Percentiles rank a stretch among this genome's conserved stretches.
phyloP scores from a whole-genome alignment of 495 filamentous ascomycete genomes.

The Penicillium crystallinum region DNA sequence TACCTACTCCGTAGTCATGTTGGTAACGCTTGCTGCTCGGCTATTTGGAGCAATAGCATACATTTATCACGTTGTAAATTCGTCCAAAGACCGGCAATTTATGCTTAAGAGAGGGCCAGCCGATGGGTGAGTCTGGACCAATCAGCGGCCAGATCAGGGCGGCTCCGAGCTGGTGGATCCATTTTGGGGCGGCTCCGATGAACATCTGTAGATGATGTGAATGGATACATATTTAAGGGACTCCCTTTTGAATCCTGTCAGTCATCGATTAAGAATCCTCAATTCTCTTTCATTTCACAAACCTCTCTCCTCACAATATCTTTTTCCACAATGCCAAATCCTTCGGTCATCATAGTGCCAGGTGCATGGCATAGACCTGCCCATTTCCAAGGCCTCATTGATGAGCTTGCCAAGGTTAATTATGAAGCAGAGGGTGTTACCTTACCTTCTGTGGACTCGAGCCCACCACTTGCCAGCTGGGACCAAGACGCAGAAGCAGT shows the following conservation, averaged over 20 bases:
- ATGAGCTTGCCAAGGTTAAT: constrained; percentile 21
- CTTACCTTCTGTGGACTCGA: constrained; percentile 25
- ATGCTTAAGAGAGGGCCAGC: no score
- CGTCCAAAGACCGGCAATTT: no score
- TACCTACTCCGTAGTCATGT: no score
- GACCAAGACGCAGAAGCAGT: constrained; percentile 24
- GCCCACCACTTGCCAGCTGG: constrained; percentile 24
- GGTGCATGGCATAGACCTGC: constrained; percentile 40
- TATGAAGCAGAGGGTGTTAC: constrained; percentile 27
- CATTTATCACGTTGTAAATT: no score
- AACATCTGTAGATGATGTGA: no score
- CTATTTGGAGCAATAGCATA: no score
- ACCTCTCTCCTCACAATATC: neutral
- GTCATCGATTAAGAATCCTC: no score
- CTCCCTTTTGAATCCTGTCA: no score
- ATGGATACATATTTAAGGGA: no score
- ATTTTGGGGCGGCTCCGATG: neutral
- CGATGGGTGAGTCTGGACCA: neutral
- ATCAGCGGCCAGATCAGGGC: neutral
- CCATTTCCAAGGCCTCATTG: constrained; percentile 32
- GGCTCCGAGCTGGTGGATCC: neutral
- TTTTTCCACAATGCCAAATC: constrained; percentile 15
- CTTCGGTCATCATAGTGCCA: constrained; percentile 35
- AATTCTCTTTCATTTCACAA: no score
- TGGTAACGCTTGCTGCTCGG: no score